Evolutionary conservation across 768 basidiomycete species (phyloP), one percentile per base, ranked within the genome.

Genomic region (Leccinum obscurum): DNA sequence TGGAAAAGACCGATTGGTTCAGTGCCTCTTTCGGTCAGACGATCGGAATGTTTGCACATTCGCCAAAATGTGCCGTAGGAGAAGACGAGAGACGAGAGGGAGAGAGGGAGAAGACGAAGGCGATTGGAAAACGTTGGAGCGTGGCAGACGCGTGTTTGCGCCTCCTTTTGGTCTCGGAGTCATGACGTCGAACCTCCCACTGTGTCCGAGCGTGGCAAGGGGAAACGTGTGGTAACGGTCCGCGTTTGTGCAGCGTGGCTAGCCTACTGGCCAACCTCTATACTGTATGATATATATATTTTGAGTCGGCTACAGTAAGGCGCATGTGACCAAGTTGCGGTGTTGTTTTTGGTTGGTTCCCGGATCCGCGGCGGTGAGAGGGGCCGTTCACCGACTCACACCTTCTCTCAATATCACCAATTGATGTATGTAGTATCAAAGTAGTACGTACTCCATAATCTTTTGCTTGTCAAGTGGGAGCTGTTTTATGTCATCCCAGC

Each of bases 81-180:
- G 52, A 44, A 22, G 48, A 48, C 22, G 22, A 22, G 22, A 48
- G 22, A 24, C 15, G 37, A 41, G 41, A 41, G 41, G 46, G 28
- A 37, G n/a, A 22, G 44, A n/a, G 30, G 14, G 26, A 13, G 34
- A 58, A 49, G 53, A 28, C 28, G 28, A 28, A 28, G 28, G 46
- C 7, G 26, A 26, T 9, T 15, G 20, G n/a, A 35, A 35, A n/a
- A 44, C 11, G 55, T 20, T 17, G 41, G 44, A 60, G 64, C 65
- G 62, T 72, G 70, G 64, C 55, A 26, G 60, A 67, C 65, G 58
- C 70, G 70, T 62, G 61, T 64, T 56, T 30, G 46, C 52, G 55
- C 52, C 59, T 54, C n/a, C 34, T 20, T 44, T 28, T 30, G 53
- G 49, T 64, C 28, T 28, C 28, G 28, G 64, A 64, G 58, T 61